A percentile compares a stretch with the other conserved stretches of the same genome.
Evolutionary conservation across 495 filamentous ascomycete species (phyloP).

Genomic region (Physcia stellaris): DNA sequence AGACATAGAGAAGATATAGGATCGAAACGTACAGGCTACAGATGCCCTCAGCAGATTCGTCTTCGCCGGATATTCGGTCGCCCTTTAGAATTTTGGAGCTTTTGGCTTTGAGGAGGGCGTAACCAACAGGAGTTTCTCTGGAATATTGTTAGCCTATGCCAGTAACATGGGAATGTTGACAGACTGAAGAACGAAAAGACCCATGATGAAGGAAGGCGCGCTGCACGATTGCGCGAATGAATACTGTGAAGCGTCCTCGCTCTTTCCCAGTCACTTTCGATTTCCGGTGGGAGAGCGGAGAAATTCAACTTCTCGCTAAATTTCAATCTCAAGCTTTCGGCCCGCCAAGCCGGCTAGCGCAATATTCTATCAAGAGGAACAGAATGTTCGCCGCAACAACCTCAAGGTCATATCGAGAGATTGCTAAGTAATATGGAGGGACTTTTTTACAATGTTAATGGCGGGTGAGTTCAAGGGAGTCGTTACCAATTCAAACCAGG

Average conservation of each 20-base stretch:
- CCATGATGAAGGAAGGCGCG: constrained; percentile 10
- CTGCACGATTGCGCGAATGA: too few relatives aligned
- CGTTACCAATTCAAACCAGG: not conserved
- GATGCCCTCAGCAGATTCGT: constrained; percentile 69
- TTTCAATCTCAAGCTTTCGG: too few relatives aligned
- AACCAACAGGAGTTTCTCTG: constrained; percentile 88
- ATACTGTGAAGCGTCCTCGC: too few relatives aligned
- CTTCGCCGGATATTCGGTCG: constrained; percentile 59
- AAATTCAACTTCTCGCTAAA: too few relatives aligned
- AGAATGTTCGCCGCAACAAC: too few relatives aligned
- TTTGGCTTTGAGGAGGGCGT: constrained; percentile 92
- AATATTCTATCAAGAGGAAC: not conserved
- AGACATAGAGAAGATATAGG: too few relatives aligned
- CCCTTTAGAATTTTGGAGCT: constrained; percentile 95
- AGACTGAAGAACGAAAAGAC: constrained; percentile 14
- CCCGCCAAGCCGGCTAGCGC: too few relatives aligned
- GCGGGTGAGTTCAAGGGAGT: constrained; percentile 48
- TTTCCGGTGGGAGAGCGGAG: too few relatives aligned
- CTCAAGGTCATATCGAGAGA: too few relatives aligned
- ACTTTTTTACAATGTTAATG: constrained; percentile 89
- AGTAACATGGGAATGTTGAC: constrained; percentile 29
- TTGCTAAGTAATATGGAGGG: too few relatives aligned
- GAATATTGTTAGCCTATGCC: constrained; percentile 45
- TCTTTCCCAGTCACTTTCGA: too few relatives aligned
- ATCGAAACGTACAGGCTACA: constrained; percentile 59